These are phyloP conservation scores for Aspergillus kassunensis DNA, from an alignment of 495 filamentous ascomycete genomes.

Conservation along the genomic window DNA sequence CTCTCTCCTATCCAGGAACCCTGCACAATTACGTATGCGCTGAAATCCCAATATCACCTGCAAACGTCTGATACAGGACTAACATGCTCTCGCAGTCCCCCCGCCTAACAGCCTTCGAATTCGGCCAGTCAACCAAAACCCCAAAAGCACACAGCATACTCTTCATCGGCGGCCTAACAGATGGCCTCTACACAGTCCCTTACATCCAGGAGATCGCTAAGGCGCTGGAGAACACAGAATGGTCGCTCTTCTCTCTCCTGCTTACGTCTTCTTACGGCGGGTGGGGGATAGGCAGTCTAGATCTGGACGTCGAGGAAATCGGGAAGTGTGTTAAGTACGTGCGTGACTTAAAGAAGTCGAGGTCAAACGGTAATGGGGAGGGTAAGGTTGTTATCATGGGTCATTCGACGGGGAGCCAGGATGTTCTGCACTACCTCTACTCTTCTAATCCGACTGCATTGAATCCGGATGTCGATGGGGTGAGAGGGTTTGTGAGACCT, in stretches of 20 bases:
- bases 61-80: background rate
- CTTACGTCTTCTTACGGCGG: conserved; percentile 63
- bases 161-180: conserved; percentile 80
- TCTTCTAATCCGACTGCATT: conserved; percentile 29
- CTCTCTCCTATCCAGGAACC: conserved; percentile 27
- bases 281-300: conserved; percentile 68
- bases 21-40: conserved; percentile 39
- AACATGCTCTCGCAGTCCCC: conserved; percentile 36
- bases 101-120: conserved; percentile 58
- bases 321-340: conserved; percentile 69
- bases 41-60: background rate
- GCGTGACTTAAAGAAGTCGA: conserved; percentile 21
- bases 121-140: conserved; percentile 28
- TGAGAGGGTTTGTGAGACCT: conserved; percentile 29
- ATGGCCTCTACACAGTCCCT: conserved; percentile 67
- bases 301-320: conserved; percentile 70
- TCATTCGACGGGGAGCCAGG: conserved; percentile 85
- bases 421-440: conserved; percentile 73
- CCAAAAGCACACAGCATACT: conserved; percentile 63
- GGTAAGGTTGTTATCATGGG: conserved; percentile 78
- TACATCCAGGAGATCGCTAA: conserved; percentile 54
- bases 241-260: conserved; percentile 59
- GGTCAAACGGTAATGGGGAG: conserved; percentile 20
- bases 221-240: conserved; percentile 55
- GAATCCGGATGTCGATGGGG: conserved; percentile 22